Conservation (phyloP, 768 basidiomycete species). For the Leucosporidium creatinivorum region DNA sequence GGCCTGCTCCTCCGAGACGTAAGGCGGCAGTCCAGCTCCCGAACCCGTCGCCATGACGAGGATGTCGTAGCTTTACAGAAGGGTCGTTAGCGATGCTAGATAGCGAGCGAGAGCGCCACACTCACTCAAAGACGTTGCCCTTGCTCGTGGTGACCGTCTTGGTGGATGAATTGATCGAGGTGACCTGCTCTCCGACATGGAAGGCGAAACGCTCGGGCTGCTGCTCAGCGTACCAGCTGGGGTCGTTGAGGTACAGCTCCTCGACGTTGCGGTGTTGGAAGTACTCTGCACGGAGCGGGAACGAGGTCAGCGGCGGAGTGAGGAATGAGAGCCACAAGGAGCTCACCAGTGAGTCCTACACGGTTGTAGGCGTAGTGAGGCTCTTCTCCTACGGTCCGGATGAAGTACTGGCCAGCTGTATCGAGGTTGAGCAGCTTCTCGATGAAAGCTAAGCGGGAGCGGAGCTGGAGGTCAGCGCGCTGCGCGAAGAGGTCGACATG, state of each 20-base stretch:
- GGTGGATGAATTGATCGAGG: conserved; percentile 38
- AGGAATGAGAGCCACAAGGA: conserved; percentile 48
- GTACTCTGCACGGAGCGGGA: conserved; percentile 50
- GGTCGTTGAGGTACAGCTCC: conserved; percentile 56
- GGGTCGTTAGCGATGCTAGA: neutral
- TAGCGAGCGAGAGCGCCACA: neutral
- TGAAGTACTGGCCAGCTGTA: conserved; percentile 48
- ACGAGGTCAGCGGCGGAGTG: neutral
- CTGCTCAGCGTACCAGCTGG: conserved; percentile 43
- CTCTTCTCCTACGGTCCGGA: conserved; percentile 60
- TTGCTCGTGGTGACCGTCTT: conserved; percentile 50
- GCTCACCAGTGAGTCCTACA: conserved; percentile 48
- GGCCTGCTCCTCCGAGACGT: conserved; percentile 47
- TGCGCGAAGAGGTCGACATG: no score
- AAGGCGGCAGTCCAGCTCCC: conserved; percentile 56
- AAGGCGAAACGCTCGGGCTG: conserved; percentile 54
- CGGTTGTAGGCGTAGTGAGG: conserved; percentile 39
- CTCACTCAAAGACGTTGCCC: conserved; percentile 41
- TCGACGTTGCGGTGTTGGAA: conserved; percentile 57
- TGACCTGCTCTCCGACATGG: conserved; percentile 48
- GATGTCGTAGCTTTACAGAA: conserved; percentile 48
- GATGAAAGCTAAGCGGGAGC: conserved; percentile 50
- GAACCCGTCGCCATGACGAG: conserved; percentile 67
- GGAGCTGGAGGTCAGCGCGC: no score
- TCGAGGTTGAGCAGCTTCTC: conserved; percentile 61